These are phyloP conservation scores for Suhomyces maxii DNA, from an alignment of 1,139 yeast genomes.

Conservation along the genomic window DNA sequence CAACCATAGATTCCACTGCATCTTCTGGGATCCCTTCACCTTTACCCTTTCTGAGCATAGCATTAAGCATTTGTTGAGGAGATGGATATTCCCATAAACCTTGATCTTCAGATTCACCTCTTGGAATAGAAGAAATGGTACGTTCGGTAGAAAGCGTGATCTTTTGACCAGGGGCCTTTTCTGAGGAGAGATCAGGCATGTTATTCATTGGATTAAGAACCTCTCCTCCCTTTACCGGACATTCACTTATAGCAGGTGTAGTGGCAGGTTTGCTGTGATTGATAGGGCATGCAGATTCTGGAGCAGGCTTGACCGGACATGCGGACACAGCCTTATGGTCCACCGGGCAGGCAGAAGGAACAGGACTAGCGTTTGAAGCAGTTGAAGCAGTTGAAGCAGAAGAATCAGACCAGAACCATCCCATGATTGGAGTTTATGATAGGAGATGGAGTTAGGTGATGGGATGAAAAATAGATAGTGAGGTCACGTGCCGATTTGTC, in stretches of 20 bases:
- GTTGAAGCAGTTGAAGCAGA: conserved; percentile 4
- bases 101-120: conserved; percentile 63
- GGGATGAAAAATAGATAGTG: neutral
- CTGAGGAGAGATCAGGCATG: conserved; percentile 78
- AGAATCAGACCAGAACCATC: conserved; percentile 77
- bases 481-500: conserved; percentile 1
- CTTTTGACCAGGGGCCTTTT: conserved; percentile 78
- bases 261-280: conserved; percentile 10
- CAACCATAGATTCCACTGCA: conserved; percentile 96
- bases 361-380: neutral
- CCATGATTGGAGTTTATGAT: conserved; percentile 45
- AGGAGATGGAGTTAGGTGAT: neutral
- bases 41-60: conserved; percentile 93
- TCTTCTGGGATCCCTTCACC: conserved; percentile 86
- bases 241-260: conserved; percentile 8
- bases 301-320: conserved; percentile 47
- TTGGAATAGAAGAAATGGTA: conserved; percentile 82
- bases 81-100: conserved; percentile 98
- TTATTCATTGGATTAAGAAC: conserved; percentile 77
- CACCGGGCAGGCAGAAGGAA: conserved; percentile 5
- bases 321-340: conserved; percentile 16
- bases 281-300: conserved; percentile 24
- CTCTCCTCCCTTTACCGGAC: conserved; percentile 29
- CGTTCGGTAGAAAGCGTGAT: conserved; percentile 78
- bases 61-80: conserved; percentile 98